Evolutionary conservation across 2,329 filamentous ascomycete species (phyloP).

Genomic region (Rachicladosporium sp.): DNA sequence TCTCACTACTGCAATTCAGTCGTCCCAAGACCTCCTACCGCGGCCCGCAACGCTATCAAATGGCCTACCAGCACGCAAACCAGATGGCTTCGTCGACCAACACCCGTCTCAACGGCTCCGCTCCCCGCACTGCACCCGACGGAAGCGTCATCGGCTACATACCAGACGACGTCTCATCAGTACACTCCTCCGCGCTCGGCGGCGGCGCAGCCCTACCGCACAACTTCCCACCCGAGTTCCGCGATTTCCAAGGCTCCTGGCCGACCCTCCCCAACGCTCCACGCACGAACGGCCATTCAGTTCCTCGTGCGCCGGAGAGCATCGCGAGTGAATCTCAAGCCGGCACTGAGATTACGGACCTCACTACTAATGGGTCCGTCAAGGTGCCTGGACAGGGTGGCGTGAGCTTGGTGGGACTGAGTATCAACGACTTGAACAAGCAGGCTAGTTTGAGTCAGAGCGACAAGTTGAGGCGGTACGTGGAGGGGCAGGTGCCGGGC

Average conservation of each 20-base stretch:
- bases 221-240: conserved; percentile 90
- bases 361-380: conserved; percentile 62
- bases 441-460: conserved; percentile 65
- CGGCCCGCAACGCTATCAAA: conserved; percentile 74
- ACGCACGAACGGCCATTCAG: conserved; percentile 28
- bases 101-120: conserved; percentile 35
- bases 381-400: conserved; percentile 57
- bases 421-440: conserved; percentile 58
- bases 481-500: conserved; percentile 44
- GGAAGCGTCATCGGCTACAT: conserved; percentile 92
- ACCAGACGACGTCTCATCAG: conserved; percentile 89
- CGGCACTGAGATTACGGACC: conserved; percentile 79
- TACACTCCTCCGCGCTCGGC: conserved; percentile 84
- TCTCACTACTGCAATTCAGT: conserved; percentile 87
- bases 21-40: conserved; percentile 87
- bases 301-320: conserved; percentile 35
- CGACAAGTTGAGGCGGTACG: conserved; percentile 87
- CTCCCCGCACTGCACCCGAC: conserved; percentile 39
- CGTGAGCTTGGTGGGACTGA: conserved; percentile 76
- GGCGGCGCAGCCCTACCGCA: conserved; percentile 54
- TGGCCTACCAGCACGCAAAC: conserved; percentile 58
- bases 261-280: conserved; percentile 38
- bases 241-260: conserved; percentile 83
- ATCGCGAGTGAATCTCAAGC: conserved; percentile 86
- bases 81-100: conserved; percentile 45